Evolutionary conservation across 495 filamentous ascomycete species (phyloP), one percentile per base, ranked within the genome.

Genomic region (Evernia prunastri): DNA sequence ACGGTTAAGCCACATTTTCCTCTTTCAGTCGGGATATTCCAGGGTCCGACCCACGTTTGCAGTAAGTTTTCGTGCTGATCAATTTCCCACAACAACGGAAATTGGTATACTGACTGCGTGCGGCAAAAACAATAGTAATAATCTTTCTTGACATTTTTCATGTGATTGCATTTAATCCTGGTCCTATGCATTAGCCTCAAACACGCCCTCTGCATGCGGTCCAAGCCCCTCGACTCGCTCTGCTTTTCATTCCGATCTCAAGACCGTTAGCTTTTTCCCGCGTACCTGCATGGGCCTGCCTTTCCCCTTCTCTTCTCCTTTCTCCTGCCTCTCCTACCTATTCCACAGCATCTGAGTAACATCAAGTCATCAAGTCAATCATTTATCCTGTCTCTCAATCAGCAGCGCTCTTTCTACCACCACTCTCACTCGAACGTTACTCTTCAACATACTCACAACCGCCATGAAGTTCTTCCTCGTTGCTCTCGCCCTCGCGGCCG

Each of bases 391-490:
- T 35, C 56, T 43, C 33, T 40, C 42, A 40, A 13, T n/a, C 31
- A n/a, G n/a, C 45, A 15, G 61, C 47, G 37, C 51, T 64, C 66
- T 61, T 67, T 58, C 43, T 18, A 59, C 27, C 27, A 25, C 45
- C 31, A 17, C 56, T 59, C n/a, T 25, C 37, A 47, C 4, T 37
- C 23, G 23, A 58, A 42, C 37, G 20, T 36, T 45, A 10, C 60
- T 13, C 3, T 37, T 37, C 43, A 51, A 40, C 11, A 51, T 36
- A 51, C 36, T 20, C 45, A 58, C 23, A 25, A 39, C 8, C 27
- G 65, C 15, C 17, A 70, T 70, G 68, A 64, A 63, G 43, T 61
- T 70, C 68, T 60, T 49, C 59, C 1, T 65, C 35, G 58, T 63
- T 23, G 62, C 65, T 51, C 40, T 70, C 18, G 59, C 65, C 37